Base-by-base conservation (phyloP, 495 filamentous ascomycete genomes). In the Penicillium taxi region DNA sequence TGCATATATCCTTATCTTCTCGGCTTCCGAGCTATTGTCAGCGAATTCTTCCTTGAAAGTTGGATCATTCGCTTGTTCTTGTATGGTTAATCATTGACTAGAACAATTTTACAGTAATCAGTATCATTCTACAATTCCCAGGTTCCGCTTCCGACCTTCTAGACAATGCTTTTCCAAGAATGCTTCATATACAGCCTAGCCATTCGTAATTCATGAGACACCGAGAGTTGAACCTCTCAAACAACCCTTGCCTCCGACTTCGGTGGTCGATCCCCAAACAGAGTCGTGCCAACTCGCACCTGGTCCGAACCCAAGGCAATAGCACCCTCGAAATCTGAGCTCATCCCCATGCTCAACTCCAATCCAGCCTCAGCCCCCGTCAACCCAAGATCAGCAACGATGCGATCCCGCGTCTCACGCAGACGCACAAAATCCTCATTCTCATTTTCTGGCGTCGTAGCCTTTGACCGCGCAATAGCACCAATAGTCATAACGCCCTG, bases 401-500 rank as follows among this genome's bases (percentile, higher is more conserved):
- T 67, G 13, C 56, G 49, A 60, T 95, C 86, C 44, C 87, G 65
- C 45, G 81, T 78, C 57, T 82, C 72, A 26, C 58, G 67, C 59
- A 98, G 56, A 16, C 58, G 48, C 7, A 77, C 45, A 53, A 96
- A 96, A 64, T 98, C 91, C 58, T 89, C 86, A 63, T 98, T 98
- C 62, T 90, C 84, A 13, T 67, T 76, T 42, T 85, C 90, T 5
- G 73, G 48, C 15, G 76, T 80, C 7, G 76, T 78, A 2, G 70
- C 83, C 48, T 74, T 67, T 17, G 81, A 87, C 38, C 89, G 61
- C 32, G 86, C 89, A 52, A 98, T 91, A 12, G 87, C 86, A 1
- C 91, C 91, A 50, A 98, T 96, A 1, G 91, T 98, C 91, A 98
- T 98, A 4, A 98, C 53, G 0, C 91, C 91, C 36, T 82, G 69